Conservation (phyloP, 305 asterid genomes). For the Fraxinus velutina region DNA sequence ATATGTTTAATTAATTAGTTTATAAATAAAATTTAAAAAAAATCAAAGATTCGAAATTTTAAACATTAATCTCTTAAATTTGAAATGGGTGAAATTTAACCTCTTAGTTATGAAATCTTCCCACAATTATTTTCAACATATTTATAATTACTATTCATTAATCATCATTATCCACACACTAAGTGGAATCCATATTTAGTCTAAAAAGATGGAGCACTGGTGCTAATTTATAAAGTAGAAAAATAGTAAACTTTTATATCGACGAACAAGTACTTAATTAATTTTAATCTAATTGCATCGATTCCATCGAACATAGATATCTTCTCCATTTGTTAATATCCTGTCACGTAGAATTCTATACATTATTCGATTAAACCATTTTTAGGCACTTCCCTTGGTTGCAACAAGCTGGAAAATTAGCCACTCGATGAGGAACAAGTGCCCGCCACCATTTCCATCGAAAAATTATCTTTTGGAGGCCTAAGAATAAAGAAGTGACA, state of each 20-base stretch:
- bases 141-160: no score
- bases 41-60: no score
- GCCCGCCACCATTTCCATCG: constrained; percentile 53
- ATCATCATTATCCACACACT: background rate
- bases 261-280: background rate
- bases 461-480: constrained; percentile 50
- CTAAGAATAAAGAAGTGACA: constrained; percentile 31
- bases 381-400: background rate
- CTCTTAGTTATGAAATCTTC: no score
- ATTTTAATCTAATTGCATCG: background rate
- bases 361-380: background rate
- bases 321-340: background rate
- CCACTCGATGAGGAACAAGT: constrained; percentile 21
- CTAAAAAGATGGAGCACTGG: background rate
- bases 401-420: constrained; percentile 21
- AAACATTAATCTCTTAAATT: no score
- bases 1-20: no score
- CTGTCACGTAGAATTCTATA: background rate
- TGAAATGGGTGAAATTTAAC: no score
- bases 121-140: no score
- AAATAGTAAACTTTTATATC: background rate
- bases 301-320: background rate
- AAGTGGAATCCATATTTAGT: background rate
- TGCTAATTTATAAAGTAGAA: background rate
- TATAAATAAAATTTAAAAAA: no score